Percentiles rank a stretch among this genome's conserved stretches.
Conservation (phyloP, 2,329 filamentous ascomycete species). For the Thelonectria blattea region DNA sequence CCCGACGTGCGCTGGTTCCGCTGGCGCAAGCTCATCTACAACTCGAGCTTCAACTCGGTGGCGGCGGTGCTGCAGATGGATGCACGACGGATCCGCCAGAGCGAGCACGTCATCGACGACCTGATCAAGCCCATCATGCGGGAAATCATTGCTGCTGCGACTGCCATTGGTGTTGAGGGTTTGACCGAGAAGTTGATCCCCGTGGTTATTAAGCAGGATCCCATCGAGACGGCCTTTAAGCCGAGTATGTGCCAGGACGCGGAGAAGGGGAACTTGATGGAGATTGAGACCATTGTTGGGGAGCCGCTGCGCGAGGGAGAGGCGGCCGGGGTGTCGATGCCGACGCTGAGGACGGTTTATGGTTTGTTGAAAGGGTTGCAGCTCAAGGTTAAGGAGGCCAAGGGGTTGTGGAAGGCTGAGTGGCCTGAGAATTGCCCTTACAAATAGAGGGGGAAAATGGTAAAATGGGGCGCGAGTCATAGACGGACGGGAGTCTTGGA, state of each 20-base stretch:
- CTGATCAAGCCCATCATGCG: conserved; percentile 60
- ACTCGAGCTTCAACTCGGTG: conserved; percentile 59
- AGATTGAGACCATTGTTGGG: conserved; percentile 59
- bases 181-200: conserved; percentile 52
- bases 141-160: conserved; percentile 56
- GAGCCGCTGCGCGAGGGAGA: conserved; percentile 57
- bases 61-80: conserved; percentile 58
- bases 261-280: conserved; percentile 48
- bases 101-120: conserved; percentile 50
- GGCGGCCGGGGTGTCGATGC: conserved; percentile 52
- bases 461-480: neutral
- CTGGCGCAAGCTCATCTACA: conserved; percentile 59
- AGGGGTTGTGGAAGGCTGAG: conserved; percentile 40
- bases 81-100: conserved; percentile 55
- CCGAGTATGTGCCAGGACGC: conserved; percentile 63
- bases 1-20: conserved; percentile 50
- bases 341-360: conserved; percentile 56
- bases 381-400: conserved; percentile 52
- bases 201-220: conserved; percentile 59
- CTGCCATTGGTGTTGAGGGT: conserved; percentile 45
- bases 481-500: too few relatives aligned
- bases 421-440: conserved; percentile 34
- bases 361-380: conserved; percentile 55
- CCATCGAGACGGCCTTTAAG: conserved; percentile 53
- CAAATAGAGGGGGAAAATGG: conserved; percentile 9